These are phyloP conservation scores for Phytophthora europaea DNA, from an alignment of 352 stramenopile genomes.

Conservation along the genomic window DNA sequence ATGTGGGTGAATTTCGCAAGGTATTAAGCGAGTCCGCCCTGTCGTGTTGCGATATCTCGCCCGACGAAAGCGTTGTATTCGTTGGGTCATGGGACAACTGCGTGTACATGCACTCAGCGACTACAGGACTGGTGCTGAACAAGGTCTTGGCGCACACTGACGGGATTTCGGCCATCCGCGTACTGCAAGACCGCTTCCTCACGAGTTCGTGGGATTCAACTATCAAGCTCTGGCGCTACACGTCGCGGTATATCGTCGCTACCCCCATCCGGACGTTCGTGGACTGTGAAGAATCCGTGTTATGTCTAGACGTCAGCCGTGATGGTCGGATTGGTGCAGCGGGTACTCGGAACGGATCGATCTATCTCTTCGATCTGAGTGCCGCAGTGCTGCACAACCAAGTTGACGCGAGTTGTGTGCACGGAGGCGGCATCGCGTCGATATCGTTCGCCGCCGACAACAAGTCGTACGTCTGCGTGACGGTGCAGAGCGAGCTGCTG, in stretches of 20 bases:
- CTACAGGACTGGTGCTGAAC: constrained; percentile 66
- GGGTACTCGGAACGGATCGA: constrained; percentile 62
- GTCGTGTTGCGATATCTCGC: constrained; percentile 78
- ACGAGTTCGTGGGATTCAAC: constrained; percentile 86
- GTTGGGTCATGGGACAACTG: constrained; percentile 81
- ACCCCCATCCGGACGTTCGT: constrained; percentile 65
- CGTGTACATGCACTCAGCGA: constrained; percentile 80
- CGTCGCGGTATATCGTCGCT: constrained; percentile 55
- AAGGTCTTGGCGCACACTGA: constrained; percentile 74
- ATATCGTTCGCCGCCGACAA: constrained; percentile 63
- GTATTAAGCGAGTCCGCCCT: constrained; percentile 50
- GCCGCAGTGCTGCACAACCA: constrained; percentile 35
- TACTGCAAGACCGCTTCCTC: constrained; percentile 65
- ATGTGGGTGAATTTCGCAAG: constrained; percentile 41
- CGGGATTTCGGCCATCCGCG: constrained; percentile 75
- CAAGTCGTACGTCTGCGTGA: constrained; percentile 73
- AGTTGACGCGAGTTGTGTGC: constrained; percentile 45
- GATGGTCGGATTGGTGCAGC: constrained; percentile 61
- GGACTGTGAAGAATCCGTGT: constrained; percentile 70
- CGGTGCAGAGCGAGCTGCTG: constrained; percentile 73
- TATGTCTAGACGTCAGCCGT: constrained; percentile 74
- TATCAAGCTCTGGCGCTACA: constrained; percentile 83
- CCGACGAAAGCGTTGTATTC: constrained; percentile 68
- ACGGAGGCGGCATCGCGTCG: constrained; percentile 56
- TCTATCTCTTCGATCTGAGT: constrained; percentile 67